Evolutionary conservation across 1,284 basidiomycete genomes (phyloP).

Genomic region (Rhodotorula sp.): DNA sequence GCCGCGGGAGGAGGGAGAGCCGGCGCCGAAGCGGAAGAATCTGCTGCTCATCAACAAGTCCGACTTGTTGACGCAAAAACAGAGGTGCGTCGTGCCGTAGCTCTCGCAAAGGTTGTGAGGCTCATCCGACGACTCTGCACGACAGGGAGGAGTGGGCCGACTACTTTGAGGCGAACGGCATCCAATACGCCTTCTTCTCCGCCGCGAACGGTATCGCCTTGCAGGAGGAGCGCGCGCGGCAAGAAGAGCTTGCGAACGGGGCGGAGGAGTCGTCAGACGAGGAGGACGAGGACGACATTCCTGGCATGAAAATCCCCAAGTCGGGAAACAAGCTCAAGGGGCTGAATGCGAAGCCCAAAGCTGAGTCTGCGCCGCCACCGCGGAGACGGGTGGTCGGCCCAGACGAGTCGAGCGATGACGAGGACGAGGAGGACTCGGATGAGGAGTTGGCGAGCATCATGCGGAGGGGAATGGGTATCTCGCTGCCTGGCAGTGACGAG

Average conservation of each 20-base stretch:
- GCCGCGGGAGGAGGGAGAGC: slow-evolving; percentile 1
- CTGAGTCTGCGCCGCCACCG: neutral
- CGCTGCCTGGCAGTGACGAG: slow-evolving; percentile 46
- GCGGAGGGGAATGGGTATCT: slow-evolving; percentile 33
- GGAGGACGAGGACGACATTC: slow-evolving; percentile 36
- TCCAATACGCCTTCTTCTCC: slow-evolving; percentile 94
- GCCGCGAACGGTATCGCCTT: slow-evolving; percentile 83
- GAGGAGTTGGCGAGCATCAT: slow-evolving; percentile 44
- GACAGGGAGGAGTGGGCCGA: slow-evolving; percentile 77
- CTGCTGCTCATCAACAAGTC: slow-evolving; percentile 94
- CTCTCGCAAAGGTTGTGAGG: no score
- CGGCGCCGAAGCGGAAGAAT: slow-evolving; percentile 58
- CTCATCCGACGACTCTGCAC: no score
- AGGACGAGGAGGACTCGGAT: slow-evolving; percentile 36
- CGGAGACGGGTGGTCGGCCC: neutral
- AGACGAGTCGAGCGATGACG: slow-evolving; percentile 42
- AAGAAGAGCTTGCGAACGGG: slow-evolving; percentile 54
- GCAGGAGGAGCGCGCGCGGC: slow-evolving; percentile 63
- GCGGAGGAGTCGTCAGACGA: slow-evolving; percentile 44
- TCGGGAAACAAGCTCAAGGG: slow-evolving; percentile 41
- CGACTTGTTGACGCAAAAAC: slow-evolving; percentile 81
- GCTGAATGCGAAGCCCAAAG: neutral
- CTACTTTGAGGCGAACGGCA: slow-evolving; percentile 78
- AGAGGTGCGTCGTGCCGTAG: slow-evolving; percentile 78
- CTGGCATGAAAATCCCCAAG: slow-evolving; percentile 41